Conservation (phyloP, 805 yeast species). For the Jamesozyma jinghongensis region DNA sequence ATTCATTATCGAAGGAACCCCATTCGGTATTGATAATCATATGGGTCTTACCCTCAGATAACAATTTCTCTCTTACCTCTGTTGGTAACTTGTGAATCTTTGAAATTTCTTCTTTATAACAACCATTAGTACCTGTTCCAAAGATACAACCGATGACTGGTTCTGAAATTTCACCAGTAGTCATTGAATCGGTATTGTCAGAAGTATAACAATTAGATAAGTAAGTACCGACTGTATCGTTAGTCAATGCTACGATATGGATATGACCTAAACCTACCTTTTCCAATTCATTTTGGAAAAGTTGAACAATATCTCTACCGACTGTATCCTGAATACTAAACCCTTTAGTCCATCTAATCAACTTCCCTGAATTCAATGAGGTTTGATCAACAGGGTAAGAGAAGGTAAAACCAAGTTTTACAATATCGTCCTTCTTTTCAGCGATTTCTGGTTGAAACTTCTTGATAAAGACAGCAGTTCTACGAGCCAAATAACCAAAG, state of each 20-base stretch:
- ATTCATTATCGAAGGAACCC: slow-evolving; percentile 92
- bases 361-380: slow-evolving; percentile 64
- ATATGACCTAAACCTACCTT: slow-evolving; percentile 46
- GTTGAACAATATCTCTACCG: slow-evolving; percentile 69
- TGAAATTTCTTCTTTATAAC: slow-evolving; percentile 71
- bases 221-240: slow-evolving; percentile 93
- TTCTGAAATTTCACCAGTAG: slow-evolving; percentile 52
- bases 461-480: slow-evolving; percentile 53
- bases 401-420: slow-evolving; percentile 87
- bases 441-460: slow-evolving; percentile 48
- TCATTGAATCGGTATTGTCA: slow-evolving; percentile 36
- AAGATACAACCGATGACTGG: slow-evolving; percentile 85
- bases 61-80: slow-evolving; percentile 31
- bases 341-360: slow-evolving; percentile 96
- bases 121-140: slow-evolving; percentile 98
- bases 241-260: slow-evolving; percentile 76
- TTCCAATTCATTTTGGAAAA: slow-evolving; percentile 64
- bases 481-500: slow-evolving; percentile 65
- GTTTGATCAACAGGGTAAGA: slow-evolving; percentile 89
- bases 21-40: slow-evolving; percentile 96
- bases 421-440: slow-evolving; percentile 19
- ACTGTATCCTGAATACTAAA: slow-evolving; percentile 78
- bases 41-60: slow-evolving; percentile 40
- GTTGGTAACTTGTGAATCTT: slow-evolving; percentile 64
- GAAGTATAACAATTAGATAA: slow-evolving; percentile 80